phyloP scores from a whole-genome alignment of 2,329 filamentous ascomycete genomes.

The Verticillium nonalfalfae region DNA sequence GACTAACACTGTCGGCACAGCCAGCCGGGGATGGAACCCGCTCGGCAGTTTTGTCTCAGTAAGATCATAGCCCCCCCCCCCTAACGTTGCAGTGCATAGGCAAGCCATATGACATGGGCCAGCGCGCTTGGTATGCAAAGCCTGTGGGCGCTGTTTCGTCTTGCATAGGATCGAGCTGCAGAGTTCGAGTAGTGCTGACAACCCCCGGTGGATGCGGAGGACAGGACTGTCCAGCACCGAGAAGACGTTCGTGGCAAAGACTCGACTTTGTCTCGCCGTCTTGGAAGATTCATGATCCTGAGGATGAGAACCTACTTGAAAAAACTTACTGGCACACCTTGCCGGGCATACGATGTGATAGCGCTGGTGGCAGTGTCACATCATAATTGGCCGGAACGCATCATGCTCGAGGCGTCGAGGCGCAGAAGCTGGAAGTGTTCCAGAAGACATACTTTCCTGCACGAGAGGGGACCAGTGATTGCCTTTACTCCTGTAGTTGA shows the following conservation, averaged over 20 bases:
- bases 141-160: background rate
- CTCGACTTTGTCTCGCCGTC: no score
- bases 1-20: background rate
- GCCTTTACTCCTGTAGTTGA: background rate
- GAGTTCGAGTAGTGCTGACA: background rate
- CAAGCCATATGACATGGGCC: background rate
- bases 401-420: background rate
- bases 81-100: background rate
- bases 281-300: no score
- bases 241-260: no score
- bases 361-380: no score
- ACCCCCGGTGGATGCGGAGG: background rate
- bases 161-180: background rate
- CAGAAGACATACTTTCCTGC: background rate
- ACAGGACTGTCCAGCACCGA: background rate
- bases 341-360: no score
- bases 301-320: no score
- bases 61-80: background rate
- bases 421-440: background rate
- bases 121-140: background rate
- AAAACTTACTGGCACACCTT: no score
- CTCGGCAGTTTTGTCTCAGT: background rate
- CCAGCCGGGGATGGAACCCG: constrained; percentile 21
- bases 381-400: no score
- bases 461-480: background rate